phyloP scores from a whole-genome alignment of 805 yeast genomes.

The Candida ascalaphidarum region DNA sequence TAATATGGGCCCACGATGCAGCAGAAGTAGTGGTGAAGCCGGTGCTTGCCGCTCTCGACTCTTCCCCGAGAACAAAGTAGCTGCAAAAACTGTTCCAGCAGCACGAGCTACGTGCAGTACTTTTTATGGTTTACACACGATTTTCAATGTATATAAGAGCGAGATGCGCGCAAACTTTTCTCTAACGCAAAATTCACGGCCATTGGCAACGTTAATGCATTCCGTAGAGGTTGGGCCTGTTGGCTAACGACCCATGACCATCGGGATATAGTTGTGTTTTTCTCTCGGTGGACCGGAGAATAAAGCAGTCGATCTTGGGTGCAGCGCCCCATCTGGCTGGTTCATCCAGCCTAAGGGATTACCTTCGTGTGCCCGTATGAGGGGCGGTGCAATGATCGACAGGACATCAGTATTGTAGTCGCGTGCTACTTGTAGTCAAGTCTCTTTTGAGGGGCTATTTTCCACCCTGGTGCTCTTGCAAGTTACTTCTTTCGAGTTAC shows the following conservation, averaged over 20 bases:
- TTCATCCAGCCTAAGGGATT: constrained; percentile 49
- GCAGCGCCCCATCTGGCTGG: constrained; percentile 52
- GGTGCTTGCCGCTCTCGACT: too few species aligned
- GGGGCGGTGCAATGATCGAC: constrained; percentile 58
- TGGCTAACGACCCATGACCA: constrained; percentile 68
- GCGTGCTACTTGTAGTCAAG: too few species aligned
- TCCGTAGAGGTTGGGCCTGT: constrained; percentile 63
- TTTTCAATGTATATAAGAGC: constrained; percentile 6
- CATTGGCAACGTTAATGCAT: constrained; percentile 54
- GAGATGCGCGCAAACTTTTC: constrained; percentile 6
- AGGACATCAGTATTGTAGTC: constrained; percentile 39
- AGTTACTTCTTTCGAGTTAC: too few species aligned
- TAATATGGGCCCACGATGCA: constrained; percentile 19
- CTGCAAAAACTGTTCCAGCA: neutral
- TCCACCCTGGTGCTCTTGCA: too few species aligned
- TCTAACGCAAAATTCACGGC: constrained; percentile 60
- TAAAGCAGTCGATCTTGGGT: constrained; percentile 60
- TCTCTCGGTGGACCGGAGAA: constrained; percentile 53
- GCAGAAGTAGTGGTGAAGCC: constrained; percentile 13
- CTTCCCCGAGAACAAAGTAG: too few species aligned
- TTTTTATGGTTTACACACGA: too few species aligned
- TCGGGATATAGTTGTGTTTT: constrained; percentile 44
- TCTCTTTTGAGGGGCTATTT: too few species aligned
- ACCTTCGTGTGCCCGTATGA: constrained; percentile 76
- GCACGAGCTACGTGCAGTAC: neutral